Percentiles rank a stretch among this genome's conserved stretches.
Evolutionary conservation across 257 asterid species (phyloP).

Genomic region (Anisodus tanguticus): DNA sequence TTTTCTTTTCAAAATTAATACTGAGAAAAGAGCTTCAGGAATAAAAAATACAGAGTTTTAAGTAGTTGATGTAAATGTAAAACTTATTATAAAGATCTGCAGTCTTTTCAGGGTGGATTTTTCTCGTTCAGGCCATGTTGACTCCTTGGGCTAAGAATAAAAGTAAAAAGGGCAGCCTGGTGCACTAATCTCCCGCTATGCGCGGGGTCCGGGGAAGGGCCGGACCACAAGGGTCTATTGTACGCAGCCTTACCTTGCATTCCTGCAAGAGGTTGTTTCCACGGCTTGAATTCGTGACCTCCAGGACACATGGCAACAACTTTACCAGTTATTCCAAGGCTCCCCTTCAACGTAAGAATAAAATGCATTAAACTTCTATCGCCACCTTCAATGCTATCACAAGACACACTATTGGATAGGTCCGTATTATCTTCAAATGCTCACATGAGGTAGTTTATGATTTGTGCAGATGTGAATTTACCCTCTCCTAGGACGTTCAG

Average conservation of each 20-base stretch:
- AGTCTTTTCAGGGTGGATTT: background rate
- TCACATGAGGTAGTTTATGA: too few species aligned
- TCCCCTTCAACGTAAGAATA: background rate
- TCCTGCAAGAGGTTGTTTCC: too few species aligned
- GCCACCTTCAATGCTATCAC: background rate
- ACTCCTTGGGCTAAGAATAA: background rate
- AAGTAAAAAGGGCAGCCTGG: background rate
- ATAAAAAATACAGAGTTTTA: background rate
- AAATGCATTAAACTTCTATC: slow-evolving; percentile 19
- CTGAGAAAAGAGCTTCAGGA: background rate
- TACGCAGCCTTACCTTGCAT: too few species aligned
- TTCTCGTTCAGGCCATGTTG: background rate
- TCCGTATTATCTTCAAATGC: slow-evolving; percentile 15
- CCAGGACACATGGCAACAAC: too few species aligned
- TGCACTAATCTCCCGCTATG: too few species aligned
- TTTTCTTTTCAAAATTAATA: background rate
- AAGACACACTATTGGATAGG: slow-evolving; percentile 2
- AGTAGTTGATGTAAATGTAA: slow-evolving; percentile 17
- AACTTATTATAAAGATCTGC: slow-evolving; percentile 1
- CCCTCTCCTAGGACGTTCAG: background rate
- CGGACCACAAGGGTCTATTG: too few species aligned
- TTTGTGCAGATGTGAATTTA: background rate
- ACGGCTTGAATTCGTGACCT: too few species aligned
- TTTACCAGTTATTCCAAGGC: too few species aligned
- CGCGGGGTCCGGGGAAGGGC: too few species aligned